These are phyloP conservation scores for Cytospora leucostoma DNA, from an alignment of 2,329 filamentous ascomycete species.

Conservation along the genomic window DNA sequence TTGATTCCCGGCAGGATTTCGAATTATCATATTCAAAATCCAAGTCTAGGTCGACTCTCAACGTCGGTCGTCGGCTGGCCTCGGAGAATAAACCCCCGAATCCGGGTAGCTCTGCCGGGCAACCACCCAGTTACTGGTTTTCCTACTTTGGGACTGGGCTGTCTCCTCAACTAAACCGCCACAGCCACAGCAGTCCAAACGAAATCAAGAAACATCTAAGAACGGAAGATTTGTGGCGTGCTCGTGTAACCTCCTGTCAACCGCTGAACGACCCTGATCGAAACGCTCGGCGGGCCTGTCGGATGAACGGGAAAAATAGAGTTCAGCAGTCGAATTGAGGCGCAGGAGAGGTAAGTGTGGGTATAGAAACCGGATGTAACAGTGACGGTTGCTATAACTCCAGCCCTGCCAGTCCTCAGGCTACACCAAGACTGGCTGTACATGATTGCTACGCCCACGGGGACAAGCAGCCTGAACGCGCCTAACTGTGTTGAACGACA, in stretches of 20 bases:
- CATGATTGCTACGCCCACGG: conserved; percentile 2
- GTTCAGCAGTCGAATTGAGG: neutral
- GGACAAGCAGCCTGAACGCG: neutral
- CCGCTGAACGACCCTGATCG: neutral
- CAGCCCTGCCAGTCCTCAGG: neutral
- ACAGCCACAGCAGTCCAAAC: neutral
- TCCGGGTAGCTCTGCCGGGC: neutral
- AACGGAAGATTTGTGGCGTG: neutral
- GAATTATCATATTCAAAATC: neutral
- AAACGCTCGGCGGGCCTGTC: neutral
- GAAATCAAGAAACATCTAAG: neutral
- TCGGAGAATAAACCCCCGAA: neutral
- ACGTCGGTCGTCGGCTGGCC: neutral
- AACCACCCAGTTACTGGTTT: neutral
- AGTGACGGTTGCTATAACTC: neutral
- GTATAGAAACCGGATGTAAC: conserved; percentile 2
- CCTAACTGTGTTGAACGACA: neutral
- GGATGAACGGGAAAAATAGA: neutral
- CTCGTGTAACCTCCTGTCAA: neutral
- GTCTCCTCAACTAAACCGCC: neutral
- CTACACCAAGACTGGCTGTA: conserved; percentile 1
- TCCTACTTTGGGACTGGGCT: neutral
- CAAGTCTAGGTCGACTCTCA: neutral
- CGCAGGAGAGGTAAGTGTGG: neutral
- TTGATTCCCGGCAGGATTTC: neutral